Evolutionary conservation across 352 stramenopile species (phyloP).

Genomic region (Peronospora destructor): DNA sequence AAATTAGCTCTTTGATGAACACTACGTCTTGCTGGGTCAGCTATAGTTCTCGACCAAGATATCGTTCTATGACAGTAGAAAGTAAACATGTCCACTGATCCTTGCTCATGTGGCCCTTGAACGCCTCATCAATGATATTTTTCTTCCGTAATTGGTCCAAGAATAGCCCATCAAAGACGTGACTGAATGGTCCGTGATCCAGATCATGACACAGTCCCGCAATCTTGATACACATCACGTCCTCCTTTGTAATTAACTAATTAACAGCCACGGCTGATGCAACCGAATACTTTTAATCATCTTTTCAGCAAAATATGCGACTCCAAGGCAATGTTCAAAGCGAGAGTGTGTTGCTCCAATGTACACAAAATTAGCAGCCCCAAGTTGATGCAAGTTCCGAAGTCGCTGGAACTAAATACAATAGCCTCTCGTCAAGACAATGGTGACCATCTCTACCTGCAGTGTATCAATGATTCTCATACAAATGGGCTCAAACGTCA

Average conservation of each 20-base stretch:
- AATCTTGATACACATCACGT: slow-evolving; percentile 75
- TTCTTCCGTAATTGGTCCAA: slow-evolving; percentile 45
- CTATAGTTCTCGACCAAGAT: slow-evolving; percentile 54
- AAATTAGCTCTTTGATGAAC: slow-evolving; percentile 82
- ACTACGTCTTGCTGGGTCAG: slow-evolving; percentile 42
- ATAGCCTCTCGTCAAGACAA: no score
- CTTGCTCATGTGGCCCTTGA: slow-evolving; percentile 64
- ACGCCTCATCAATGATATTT: slow-evolving; percentile 25
- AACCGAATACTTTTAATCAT: slow-evolving; percentile 74
- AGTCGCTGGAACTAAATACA: slow-evolving; percentile 87
- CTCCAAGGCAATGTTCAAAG: slow-evolving; percentile 88
- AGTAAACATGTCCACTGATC: slow-evolving; percentile 71
- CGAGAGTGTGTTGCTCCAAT: slow-evolving; percentile 71
- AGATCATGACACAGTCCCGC: slow-evolving; percentile 76
- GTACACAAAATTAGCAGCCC: slow-evolving; percentile 86
- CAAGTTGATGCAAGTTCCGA: slow-evolving; percentile 92
- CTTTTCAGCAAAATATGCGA: slow-evolving; percentile 90
- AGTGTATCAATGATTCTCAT: slow-evolving; percentile 79
- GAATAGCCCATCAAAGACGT: slow-evolving; percentile 76
- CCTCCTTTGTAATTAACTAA: slow-evolving; percentile 74
- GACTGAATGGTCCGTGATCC: slow-evolving; percentile 74
- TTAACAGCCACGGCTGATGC: slow-evolving; percentile 84
- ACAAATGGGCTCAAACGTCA: slow-evolving; percentile 72
- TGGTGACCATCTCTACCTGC: slow-evolving; percentile 29
- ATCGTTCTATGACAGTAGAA: slow-evolving; percentile 44